Evolutionary conservation across 352 stramenopile genomes (phyloP).

Genomic region (Peronospora belbahrii): DNA sequence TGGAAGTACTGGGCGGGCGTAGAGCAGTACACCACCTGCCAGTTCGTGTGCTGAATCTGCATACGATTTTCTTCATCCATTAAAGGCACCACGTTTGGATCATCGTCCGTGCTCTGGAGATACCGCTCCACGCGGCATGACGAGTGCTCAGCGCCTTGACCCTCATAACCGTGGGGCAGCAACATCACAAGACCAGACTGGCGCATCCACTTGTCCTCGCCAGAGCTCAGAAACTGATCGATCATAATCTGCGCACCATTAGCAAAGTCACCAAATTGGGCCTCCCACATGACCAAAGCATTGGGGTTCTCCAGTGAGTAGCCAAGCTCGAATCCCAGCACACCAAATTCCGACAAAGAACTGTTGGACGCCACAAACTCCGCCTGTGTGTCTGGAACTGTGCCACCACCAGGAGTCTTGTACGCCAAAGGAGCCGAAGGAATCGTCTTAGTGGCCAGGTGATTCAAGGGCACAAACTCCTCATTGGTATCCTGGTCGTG

Average conservation of each 20-base stretch:
- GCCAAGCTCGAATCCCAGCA: conserved; percentile 94
- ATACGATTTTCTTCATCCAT: conserved; percentile 91
- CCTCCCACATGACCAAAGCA: conserved; percentile 90
- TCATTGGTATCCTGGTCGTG: conserved; percentile 93
- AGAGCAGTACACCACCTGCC: conserved; percentile 95
- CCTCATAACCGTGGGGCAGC: conserved; percentile 94
- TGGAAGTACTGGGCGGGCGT: conserved; percentile 92
- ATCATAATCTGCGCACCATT: conserved; percentile 97
- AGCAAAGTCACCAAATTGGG: conserved; percentile 96
- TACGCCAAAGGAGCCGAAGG: conserved; percentile 54
- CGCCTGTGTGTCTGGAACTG: conserved; percentile 72
- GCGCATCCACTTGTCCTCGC: conserved; percentile 96
- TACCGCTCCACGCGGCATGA: conserved; percentile 93
- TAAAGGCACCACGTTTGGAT: conserved; percentile 89
- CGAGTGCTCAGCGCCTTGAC: conserved; percentile 93
- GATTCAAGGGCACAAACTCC: conserved; percentile 91
- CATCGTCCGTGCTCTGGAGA: conserved; percentile 91
- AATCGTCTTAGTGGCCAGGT: conserved; percentile 65
- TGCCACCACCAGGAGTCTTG: conserved; percentile 16
- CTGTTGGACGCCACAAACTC: conserved; percentile 91
- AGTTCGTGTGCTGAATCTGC: conserved; percentile 96
- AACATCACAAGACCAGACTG: conserved; percentile 92
- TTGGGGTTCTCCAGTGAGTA: conserved; percentile 95
- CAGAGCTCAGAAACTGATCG: conserved; percentile 94
- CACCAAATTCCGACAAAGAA: conserved; percentile 93